Conservation (phyloP, 1,284 basidiomycete species). For the Singerocomus inundabilis region DNA sequence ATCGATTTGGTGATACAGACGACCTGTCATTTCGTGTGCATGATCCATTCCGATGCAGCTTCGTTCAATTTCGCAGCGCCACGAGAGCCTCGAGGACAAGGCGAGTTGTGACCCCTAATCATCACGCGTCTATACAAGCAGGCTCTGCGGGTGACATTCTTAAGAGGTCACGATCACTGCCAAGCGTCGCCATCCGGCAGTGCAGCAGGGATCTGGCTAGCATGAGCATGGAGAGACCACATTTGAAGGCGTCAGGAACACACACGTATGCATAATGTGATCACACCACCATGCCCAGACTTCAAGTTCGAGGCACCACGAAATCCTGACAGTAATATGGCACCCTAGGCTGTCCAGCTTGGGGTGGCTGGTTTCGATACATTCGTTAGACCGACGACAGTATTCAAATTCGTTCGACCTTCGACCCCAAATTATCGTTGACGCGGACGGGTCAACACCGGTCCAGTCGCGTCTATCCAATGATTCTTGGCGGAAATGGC, state of each 20-base stretch:
- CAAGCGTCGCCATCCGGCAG: conserved; percentile 1
- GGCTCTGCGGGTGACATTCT: neutral
- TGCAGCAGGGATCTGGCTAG: neutral
- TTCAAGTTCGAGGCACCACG: neutral
- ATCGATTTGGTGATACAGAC: conserved; percentile 4
- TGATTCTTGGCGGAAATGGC: neutral
- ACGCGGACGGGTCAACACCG: neutral
- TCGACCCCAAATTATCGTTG: neutral
- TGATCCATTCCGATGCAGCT: neutral
- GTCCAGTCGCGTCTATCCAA: neutral
- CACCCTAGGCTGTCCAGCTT: neutral
- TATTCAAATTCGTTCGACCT: neutral
- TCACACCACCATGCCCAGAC: neutral
- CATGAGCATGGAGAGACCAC: neutral
- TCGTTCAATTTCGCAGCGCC: neutral
- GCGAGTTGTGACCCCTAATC: conserved; percentile 13
- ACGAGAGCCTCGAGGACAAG: conserved; percentile 16
- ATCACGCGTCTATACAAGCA: neutral
- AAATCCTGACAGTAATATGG: neutral
- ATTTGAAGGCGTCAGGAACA: neutral
- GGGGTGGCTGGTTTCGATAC: neutral
- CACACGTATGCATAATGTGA: neutral
- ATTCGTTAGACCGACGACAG: neutral
- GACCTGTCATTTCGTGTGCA: neutral
- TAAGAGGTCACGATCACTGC: neutral